These are phyloP conservation scores for Neocucurbitaria cava DNA, from an alignment of 2,329 filamentous ascomycete species.

Conservation along the genomic window DNA sequence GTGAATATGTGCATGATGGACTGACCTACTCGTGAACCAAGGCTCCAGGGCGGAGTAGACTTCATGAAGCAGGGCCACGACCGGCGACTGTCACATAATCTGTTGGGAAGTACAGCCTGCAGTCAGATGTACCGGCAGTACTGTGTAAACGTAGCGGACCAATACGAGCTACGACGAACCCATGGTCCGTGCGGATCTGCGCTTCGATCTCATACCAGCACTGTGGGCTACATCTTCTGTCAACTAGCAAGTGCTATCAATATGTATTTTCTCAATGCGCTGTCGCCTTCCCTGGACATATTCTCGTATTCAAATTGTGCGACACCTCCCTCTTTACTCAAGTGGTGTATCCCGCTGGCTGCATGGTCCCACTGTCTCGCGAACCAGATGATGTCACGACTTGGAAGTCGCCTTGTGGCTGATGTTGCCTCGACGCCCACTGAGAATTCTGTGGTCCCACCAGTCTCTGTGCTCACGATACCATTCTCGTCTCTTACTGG, in stretches of 20 bases:
- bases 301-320: background rate
- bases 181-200: conserved; percentile 9
- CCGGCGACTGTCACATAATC: background rate
- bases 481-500: conserved; percentile 1
- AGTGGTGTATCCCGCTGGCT: background rate
- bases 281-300: background rate
- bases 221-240: background rate
- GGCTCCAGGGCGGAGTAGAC: background rate
- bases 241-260: background rate
- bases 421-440: background rate
- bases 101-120: background rate
- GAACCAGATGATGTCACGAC: conserved; percentile 39
- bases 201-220: background rate
- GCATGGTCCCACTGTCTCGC: conserved; percentile 7
- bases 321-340: background rate
- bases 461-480: background rate
- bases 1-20: no score
- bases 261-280: background rate
- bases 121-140: no score
- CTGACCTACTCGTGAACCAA: no score
- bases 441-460: background rate
- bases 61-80: background rate
- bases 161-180: conserved; percentile 7
- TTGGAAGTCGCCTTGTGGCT: conserved; percentile 7
- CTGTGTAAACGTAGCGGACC: no score